Evolutionary conservation across 1,284 basidiomycete species (phyloP), one percentile per base, ranked within the genome.

Genomic region (Waitea zeae): DNA sequence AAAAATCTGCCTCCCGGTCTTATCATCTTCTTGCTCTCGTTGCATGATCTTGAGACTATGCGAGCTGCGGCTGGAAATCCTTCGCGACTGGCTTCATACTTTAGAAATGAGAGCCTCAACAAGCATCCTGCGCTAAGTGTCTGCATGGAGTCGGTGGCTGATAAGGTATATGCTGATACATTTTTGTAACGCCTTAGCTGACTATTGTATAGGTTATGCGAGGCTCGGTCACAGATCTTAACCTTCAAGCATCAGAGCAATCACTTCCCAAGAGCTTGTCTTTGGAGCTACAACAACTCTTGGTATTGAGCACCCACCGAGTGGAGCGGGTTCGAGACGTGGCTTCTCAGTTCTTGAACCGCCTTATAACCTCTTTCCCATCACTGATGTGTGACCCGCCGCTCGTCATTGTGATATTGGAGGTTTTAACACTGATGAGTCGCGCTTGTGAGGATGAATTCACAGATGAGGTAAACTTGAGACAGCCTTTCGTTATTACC

Each of bases 361-460:
- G 77, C 27, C 62, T 98, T 31, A 74, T 97, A 43, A 79, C 76
- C n/a, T 86, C 83, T 1, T 95, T 96, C 56, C 92, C 95, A 1
- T 89, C 88, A 5, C 59, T 98, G 39, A 80, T 97, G 67, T 97
- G 92, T 54, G 82, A 93, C 49, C 70, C 79, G 9, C 68, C 79
- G 11, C 67, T 97, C 22, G 84, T 98, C 4, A 86, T 80, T 44
- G 74, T 83, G 18, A 80, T 97, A 39, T 64, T 98, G 30, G 95
- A 98, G 51, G 78, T 89, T 30, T 62, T 98, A 39, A 96, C 93
- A 0, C 62, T 97, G 11, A 61, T 98, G 42, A 73, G 90, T 37
- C 70, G 76, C 35, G 76, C 83, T 1, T 92, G 89, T 50, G 88
- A 97, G 54, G 81, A 87, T 40, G 88, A 96, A 58, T 89, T 76